These are phyloP conservation scores for Domatiomyces catenatus DNA, from an alignment of 2,329 filamentous ascomycete species.

Conservation along the genomic window DNA sequence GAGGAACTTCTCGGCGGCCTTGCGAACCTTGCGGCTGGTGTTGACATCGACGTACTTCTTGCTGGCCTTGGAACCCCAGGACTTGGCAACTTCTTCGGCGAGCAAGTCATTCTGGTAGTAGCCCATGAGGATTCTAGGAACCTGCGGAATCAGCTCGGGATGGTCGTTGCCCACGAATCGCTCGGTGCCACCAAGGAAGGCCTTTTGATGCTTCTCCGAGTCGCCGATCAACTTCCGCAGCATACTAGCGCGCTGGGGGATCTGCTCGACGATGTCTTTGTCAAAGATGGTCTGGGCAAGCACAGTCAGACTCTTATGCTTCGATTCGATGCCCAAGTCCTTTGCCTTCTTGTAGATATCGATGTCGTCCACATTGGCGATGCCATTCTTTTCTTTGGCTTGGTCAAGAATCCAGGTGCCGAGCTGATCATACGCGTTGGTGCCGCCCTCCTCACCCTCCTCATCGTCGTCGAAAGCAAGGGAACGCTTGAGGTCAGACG, in stretches of 20 bases:
- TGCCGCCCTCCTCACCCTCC: slow-evolving; percentile 58
- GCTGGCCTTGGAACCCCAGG: slow-evolving; percentile 88
- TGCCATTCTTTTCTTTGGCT: slow-evolving; percentile 50
- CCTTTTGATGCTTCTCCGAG: slow-evolving; percentile 88
- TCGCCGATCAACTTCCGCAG: slow-evolving; percentile 74
- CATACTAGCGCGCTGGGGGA: slow-evolving; percentile 67
- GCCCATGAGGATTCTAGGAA: slow-evolving; percentile 75
- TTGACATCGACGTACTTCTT: slow-evolving; percentile 92
- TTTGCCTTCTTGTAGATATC: slow-evolving; percentile 94
- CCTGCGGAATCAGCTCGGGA: slow-evolving; percentile 58
- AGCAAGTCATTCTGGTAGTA: slow-evolving; percentile 86
- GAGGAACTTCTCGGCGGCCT: slow-evolving; percentile 84
- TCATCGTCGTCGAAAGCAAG: slow-evolving; percentile 69
- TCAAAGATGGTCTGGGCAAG: slow-evolving; percentile 89
- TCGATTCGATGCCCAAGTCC: slow-evolving; percentile 83
- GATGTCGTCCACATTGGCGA: slow-evolving; percentile 70
- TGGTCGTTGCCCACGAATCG: slow-evolving; percentile 74
- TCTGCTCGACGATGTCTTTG: slow-evolving; percentile 65
- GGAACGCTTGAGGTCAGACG: slow-evolving; percentile 86
- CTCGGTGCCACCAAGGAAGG: slow-evolving; percentile 86
- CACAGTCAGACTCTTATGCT: slow-evolving; percentile 85
- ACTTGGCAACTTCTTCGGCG: slow-evolving; percentile 71
- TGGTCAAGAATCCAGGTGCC: slow-evolving; percentile 80
- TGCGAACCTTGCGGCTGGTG: slow-evolving; percentile 88
- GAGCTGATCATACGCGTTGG: slow-evolving; percentile 73